Base-by-base conservation (phyloP, 306 rosid genomes). In the Vigna angularis region DNA sequence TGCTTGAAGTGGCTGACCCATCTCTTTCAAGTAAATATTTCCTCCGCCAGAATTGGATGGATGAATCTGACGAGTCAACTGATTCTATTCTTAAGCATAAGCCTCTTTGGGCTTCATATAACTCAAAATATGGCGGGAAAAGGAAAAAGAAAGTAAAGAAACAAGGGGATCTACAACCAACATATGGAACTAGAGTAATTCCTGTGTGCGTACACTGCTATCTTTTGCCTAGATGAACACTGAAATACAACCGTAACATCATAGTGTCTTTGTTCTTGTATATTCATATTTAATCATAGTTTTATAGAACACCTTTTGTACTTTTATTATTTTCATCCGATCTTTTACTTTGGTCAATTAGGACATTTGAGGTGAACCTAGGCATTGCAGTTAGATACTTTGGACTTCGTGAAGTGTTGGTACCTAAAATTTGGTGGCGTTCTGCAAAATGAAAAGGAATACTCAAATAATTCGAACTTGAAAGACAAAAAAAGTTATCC, bases 1-100 rank as follows among this genome's bases (percentile, higher is more conserved):
- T 95, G 88, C 99, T 95, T 89, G 99, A 95, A 86, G 81, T 93
- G 87, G 92, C 99, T 73, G 96, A 95, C 77, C 97, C 98, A 77
- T 88, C 97, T 76, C 91, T 95, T 86, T 95, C 99, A 51, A 89
- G 84, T 81, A 91, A 87, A 90, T 93, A 85, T 88, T 95, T 89
- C 79, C 88, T 92, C 75, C 91, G 97, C 67, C 98, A 95, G 90
- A 84, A 79, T 82, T 95, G 97, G 97, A 86, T 76, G 86, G 98
- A 93, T 79, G 96, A 85, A 53, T 67, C 87, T 49, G 90, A 85
- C 49, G 93, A 77, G 52, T 69, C 89, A 32, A 86, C 77, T 79
- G 99, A 95, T 81, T 92, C 97, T 34, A 77, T 95, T 63, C 89
- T 95, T 76, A 95, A 95, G 88, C 99, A 93, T 82, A 95, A 93